Percentiles rank a stretch among this genome's conserved stretches.
phyloP scores from a whole-genome alignment of 2,329 filamentous ascomycete species.

The Fusarium azukiicola region DNA sequence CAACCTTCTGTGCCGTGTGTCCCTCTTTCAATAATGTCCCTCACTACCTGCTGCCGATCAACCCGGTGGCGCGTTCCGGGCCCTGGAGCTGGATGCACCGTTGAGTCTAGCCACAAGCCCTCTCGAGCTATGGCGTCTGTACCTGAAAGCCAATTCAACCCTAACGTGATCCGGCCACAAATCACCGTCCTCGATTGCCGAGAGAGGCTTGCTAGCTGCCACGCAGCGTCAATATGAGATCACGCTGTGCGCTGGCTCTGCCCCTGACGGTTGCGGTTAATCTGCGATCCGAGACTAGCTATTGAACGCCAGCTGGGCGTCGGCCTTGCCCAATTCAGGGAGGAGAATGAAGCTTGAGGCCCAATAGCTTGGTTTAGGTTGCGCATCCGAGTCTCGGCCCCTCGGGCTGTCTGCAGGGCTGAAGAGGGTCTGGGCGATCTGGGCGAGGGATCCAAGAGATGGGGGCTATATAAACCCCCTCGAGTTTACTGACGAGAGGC shows the following conservation, averaged over 20 bases:
- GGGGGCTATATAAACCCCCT: constrained; percentile 7
- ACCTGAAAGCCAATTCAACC: constrained; percentile 4
- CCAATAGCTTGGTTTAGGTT: constrained; percentile 14
- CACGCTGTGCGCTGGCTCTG: not conserved
- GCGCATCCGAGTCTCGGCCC: constrained; percentile 6
- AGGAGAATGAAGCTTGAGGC: constrained; percentile 9
- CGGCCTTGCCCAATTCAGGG: not conserved
- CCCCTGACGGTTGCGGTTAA: not conserved
- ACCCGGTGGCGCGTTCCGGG: constrained; percentile 12
- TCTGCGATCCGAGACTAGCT: constrained; percentile 9
- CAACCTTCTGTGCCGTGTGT: not conserved
- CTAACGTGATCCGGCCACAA: not conserved
- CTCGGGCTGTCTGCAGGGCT: not conserved
- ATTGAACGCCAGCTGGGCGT: constrained; percentile 1
- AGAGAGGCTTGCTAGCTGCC: constrained; percentile 12
- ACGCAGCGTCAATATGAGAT: constrained; percentile 14
- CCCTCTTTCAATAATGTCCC: not conserved
- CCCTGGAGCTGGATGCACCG: constrained; percentile 2
- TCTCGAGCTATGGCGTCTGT: not conserved
- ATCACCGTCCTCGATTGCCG: not conserved
- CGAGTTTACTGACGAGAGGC: not conserved
- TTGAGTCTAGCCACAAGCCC: constrained; percentile 16
- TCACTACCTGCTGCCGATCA: not conserved
- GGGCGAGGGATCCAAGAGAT: not conserved
- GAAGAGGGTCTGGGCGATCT: not conserved